Evolutionary conservation across 2,329 filamentous ascomycete species (phyloP).

Genomic region (Aspergillus sojae): DNA sequence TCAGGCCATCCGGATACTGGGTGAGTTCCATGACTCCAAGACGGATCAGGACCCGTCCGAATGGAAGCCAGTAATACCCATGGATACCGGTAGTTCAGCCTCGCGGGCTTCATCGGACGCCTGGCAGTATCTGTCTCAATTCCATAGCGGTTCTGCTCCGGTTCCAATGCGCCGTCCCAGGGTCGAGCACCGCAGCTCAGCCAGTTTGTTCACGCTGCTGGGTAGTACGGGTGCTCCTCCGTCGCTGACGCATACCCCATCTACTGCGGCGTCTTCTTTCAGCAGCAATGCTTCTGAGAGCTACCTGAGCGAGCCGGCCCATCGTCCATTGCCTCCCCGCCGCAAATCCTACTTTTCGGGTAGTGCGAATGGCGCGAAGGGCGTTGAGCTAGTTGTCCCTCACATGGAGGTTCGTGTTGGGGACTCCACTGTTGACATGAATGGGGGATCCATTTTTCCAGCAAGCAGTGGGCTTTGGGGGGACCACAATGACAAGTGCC

Average conservation of each 20-base stretch:
- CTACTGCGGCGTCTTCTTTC: conserved; percentile 42
- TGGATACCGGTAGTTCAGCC: conserved; percentile 17
- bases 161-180: conserved; percentile 23
- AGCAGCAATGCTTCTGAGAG: conserved; percentile 39
- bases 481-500: conserved; percentile 21
- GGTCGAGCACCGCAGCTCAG: conserved; percentile 29
- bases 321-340: conserved; percentile 44
- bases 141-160: conserved; percentile 37
- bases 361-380: conserved; percentile 33
- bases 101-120: conserved; percentile 42
- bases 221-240: conserved; percentile 28
- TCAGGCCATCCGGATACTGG: conserved; percentile 42
- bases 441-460: conserved; percentile 32
- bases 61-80: conserved; percentile 51
- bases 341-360: conserved; percentile 43
- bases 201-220: conserved; percentile 37
- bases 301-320: conserved; percentile 27
- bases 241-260: conserved; percentile 41
- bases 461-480: conserved; percentile 35
- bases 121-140: conserved; percentile 48
- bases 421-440: conserved; percentile 22
- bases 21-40: conserved; percentile 39
- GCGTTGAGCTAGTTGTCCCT: conserved; percentile 45
- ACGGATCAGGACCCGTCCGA: conserved; percentile 53
- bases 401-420: conserved; percentile 29